A percentile compares a stretch with the other conserved stretches of the same genome.
phyloP scores from a whole-genome alignment of 2,329 filamentous ascomycete species.

The Pestalotiopsis sp. region DNA sequence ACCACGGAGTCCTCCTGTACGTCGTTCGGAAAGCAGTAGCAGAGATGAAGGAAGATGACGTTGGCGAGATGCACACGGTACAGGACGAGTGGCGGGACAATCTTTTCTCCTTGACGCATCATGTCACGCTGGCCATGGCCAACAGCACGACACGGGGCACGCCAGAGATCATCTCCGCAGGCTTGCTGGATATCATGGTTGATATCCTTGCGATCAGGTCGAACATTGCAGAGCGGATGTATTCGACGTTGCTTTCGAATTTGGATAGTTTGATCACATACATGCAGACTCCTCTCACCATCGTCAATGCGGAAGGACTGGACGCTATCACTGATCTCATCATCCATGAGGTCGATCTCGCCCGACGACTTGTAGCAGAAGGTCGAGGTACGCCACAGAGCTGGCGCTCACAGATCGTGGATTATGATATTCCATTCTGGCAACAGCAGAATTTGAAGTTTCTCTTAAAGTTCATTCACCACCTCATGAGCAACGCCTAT shows the following conservation, averaged over 20 bases:
- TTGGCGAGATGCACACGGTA: constrained; percentile 62
- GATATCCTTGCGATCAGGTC: constrained; percentile 86
- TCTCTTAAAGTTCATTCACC: constrained; percentile 93
- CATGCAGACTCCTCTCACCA: constrained; percentile 77
- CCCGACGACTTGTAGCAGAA: constrained; percentile 64
- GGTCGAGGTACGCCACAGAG: constrained; percentile 70
- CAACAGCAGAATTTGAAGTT: constrained; percentile 92
- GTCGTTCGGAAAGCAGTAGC: constrained; percentile 87
- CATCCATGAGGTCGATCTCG: constrained; percentile 72
- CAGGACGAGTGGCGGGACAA: constrained; percentile 88
- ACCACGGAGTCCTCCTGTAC: constrained; percentile 92
- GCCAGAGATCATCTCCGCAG: constrained; percentile 81
- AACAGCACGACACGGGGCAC: constrained; percentile 27
- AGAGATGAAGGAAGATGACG: constrained; percentile 65
- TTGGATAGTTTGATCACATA: constrained; percentile 86
- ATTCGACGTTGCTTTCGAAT: constrained; percentile 82
- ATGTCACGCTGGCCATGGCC: constrained; percentile 73
- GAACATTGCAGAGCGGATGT: constrained; percentile 76
- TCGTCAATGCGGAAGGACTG: constrained; percentile 81
- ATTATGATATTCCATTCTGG: constrained; percentile 91
- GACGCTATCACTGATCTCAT: constrained; percentile 89
- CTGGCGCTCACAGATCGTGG: constrained; percentile 79
- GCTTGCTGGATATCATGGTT: constrained; percentile 85
- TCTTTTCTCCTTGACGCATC: constrained; percentile 83
- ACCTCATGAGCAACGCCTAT: constrained; percentile 82